These are phyloP conservation scores for Agapanthus africanus DNA, from an alignment of 106 monocot species.

Conservation along the genomic window DNA sequence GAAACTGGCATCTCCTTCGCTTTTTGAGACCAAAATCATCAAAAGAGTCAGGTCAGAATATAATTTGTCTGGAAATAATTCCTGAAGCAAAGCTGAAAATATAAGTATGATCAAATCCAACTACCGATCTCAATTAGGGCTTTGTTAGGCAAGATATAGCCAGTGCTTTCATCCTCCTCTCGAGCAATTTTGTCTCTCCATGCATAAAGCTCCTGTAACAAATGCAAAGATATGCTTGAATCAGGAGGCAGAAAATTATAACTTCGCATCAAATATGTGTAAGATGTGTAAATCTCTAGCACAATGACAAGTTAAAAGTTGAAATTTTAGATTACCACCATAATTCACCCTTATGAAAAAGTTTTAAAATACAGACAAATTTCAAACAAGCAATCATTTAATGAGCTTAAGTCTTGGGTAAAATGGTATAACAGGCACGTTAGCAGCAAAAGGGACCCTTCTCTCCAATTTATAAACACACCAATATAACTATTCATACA, in stretches of 20 bases:
- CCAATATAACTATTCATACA: background rate
- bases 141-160: conserved; percentile 90
- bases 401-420: background rate
- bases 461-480: background rate
- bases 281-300: background rate
- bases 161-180: conserved; percentile 94
- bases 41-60: conserved; percentile 2
- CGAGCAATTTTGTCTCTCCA: conserved; percentile 92
- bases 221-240: background rate
- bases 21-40: conserved; percentile 19
- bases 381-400: no score
- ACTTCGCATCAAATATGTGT: background rate
- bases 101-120: conserved; percentile 1
- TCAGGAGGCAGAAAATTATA: background rate
- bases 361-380: background rate
- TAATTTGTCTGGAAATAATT: background rate
- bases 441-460: background rate
- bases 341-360: background rate
- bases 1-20: conserved; percentile 80
- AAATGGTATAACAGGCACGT: background rate
- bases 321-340: no score
- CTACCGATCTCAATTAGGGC: conserved; percentile 80
- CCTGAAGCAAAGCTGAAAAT: background rate
- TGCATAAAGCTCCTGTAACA: conserved; percentile 51
- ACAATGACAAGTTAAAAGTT: background rate